phyloP scores from a whole-genome alignment of 148 eudicot genomes.

The Arctostaphylos glauca region DNA sequence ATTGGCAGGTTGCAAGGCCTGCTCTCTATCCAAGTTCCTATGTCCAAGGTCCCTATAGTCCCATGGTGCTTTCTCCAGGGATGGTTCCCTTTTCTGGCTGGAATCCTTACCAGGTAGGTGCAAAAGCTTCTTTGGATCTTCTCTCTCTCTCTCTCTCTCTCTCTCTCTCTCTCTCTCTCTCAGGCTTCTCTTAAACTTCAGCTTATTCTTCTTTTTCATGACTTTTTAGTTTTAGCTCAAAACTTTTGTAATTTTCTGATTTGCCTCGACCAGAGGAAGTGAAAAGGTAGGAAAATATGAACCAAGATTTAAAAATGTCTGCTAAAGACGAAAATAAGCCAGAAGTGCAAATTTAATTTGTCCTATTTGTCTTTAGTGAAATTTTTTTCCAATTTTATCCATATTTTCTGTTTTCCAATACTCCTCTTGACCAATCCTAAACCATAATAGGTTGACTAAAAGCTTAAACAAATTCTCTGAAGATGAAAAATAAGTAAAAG shows the following conservation, averaged over 20 bases:
- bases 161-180: background rate
- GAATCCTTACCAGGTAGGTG: conserved; percentile 79
- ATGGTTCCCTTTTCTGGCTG: conserved; percentile 79
- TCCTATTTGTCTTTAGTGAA: background rate
- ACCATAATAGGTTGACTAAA: background rate
- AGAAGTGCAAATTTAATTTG: background rate
- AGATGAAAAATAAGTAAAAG: background rate
- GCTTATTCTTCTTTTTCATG: background rate
- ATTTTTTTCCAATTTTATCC: background rate
- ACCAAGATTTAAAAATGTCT: background rate
- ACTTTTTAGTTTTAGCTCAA: background rate
- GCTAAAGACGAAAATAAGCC: background rate
- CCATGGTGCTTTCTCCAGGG: conserved; percentile 65
- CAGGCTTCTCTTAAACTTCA: background rate
- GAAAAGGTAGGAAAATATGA: background rate
- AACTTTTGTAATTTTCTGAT: background rate
- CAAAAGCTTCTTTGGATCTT: background rate
- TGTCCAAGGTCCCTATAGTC: conserved; percentile 72
- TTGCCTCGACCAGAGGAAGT: background rate
- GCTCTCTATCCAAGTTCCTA: conserved; percentile 69
- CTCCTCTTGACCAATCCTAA: background rate
- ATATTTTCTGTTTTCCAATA: background rate
- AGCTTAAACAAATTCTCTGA: background rate
- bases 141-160: background rate
- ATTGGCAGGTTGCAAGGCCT: conserved; percentile 78